Percentiles rank a stretch among this genome's conserved stretches.
phyloP scores from a whole-genome alignment of 805 yeast species.

The Cephaloascus fragrans region DNA sequence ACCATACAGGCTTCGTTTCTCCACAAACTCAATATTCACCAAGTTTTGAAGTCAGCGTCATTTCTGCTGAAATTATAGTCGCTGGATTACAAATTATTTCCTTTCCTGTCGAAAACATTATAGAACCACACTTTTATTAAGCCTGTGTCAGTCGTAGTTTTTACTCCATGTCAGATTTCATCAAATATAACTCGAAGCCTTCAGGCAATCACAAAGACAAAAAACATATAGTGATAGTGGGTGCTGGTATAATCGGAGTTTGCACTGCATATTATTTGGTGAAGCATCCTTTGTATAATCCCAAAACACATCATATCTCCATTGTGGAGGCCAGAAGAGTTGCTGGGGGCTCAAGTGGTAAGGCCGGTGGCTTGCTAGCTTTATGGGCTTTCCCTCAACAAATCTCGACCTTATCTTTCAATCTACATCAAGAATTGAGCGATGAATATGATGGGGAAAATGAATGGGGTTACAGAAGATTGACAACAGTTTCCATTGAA shows the following conservation, averaged over 20 bases:
- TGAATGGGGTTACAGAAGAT: conserved; percentile 89
- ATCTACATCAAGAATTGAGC: conserved; percentile 75
- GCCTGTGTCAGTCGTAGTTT: no score
- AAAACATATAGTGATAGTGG: conserved; percentile 74
- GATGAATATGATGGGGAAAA: conserved; percentile 71
- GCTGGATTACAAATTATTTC: no score
- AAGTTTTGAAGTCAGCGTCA: no score
- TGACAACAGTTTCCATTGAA: conserved; percentile 79
- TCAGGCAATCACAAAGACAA: conserved; percentile 48
- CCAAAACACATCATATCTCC: conserved; percentile 68
- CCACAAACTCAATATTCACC: no score
- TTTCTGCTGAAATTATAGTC: no score
- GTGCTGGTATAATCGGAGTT: conserved; percentile 95
- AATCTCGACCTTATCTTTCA: conserved; percentile 80
- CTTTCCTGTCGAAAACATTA: no score
- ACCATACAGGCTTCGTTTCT: no score
- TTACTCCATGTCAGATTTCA: conserved; percentile 19
- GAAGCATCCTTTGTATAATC: conserved; percentile 70
- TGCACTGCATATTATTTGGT: conserved; percentile 88
- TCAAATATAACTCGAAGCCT: conserved; percentile 26
- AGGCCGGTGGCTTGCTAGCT: conserved; percentile 93
- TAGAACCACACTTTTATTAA: no score
- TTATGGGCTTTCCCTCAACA: conserved; percentile 97
- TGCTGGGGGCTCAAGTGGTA: conserved; percentile 96
- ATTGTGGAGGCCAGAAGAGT: conserved; percentile 83